Conservation (phyloP, 768 basidiomycete species). For the Leccinum sublutescens region DNA sequence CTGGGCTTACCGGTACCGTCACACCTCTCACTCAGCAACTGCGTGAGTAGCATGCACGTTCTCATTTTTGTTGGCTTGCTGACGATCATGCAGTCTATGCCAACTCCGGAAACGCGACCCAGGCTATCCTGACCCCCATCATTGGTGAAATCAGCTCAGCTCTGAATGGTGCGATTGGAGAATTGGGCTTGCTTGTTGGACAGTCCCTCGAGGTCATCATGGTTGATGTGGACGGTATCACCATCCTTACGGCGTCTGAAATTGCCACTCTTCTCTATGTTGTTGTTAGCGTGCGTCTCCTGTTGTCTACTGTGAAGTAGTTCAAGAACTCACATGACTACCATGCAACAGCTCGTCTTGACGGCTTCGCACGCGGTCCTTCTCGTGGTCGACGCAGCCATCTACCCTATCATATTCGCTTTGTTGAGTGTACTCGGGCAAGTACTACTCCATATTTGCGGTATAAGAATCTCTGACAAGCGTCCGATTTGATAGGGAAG, state of each 20-base stretch:
- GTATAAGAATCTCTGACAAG: not conserved
- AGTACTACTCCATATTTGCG: not conserved
- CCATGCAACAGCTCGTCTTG: constrained; percentile 12
- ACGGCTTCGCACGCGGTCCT: constrained; percentile 2
- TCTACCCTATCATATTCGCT: not conserved
- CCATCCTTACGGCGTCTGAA: not conserved
- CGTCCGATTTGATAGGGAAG: not conserved
- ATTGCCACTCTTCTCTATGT: constrained; percentile 5
- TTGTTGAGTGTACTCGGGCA: constrained; percentile 5
- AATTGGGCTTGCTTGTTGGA: constrained; percentile 6
- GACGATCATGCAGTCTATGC: constrained; percentile 10
- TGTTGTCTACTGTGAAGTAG: not conserved
- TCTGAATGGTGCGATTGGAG: constrained; percentile 4
- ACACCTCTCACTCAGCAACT: constrained; percentile 9
- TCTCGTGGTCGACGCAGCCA: constrained; percentile 3
- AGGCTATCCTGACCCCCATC: constrained; percentile 5
- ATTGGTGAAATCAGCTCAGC: constrained; percentile 7
- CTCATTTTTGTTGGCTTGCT: not conserved
- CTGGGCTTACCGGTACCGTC: constrained; percentile 1
- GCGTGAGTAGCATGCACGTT: constrained; percentile 1
- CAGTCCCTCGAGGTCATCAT: constrained; percentile 1
- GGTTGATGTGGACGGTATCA: constrained; percentile 6
- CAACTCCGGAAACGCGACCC: constrained; percentile 11
- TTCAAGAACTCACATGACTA: not conserved
- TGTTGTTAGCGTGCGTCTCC: constrained; percentile 7